These are phyloP conservation scores for Phoenix dactylifera DNA, from an alignment of 176 grass and related monocot genomes.

Conservation along the genomic window DNA sequence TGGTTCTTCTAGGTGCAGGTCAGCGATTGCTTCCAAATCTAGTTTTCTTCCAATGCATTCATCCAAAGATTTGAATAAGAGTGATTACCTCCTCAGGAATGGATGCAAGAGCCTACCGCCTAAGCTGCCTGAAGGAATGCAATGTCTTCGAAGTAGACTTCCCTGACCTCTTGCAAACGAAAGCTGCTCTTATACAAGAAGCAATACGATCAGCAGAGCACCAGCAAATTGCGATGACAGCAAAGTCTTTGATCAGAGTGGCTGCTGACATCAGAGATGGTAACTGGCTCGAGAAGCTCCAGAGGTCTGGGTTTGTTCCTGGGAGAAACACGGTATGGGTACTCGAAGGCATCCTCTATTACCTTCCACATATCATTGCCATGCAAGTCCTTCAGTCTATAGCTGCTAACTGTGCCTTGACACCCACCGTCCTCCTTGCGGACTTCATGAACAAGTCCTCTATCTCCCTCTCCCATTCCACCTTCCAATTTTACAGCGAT, in stretches of 20 bases:
- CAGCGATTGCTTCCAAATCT: background rate
- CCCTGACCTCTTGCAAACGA: constrained; percentile 61
- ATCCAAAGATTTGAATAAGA: too few species aligned
- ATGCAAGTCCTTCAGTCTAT: constrained; percentile 77
- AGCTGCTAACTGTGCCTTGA: constrained; percentile 26
- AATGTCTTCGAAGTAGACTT: constrained; percentile 87
- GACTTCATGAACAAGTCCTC: constrained; percentile 97
- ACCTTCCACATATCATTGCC: constrained; percentile 54
- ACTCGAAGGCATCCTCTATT: constrained; percentile 92
- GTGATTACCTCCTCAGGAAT: constrained; percentile 36
- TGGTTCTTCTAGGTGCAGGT: constrained; percentile 96
- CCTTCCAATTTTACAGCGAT: constrained; percentile 90
- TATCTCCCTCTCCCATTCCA: constrained; percentile 35
- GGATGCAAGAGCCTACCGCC: constrained; percentile 83
- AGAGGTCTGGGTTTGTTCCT: constrained; percentile 53
- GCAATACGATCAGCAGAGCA: constrained; percentile 36
- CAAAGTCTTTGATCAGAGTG: constrained; percentile 51
- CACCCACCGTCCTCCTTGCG: constrained; percentile 42
- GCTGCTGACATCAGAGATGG: constrained; percentile 54
- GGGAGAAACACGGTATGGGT: constrained; percentile 61
- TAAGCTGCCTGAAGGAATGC: constrained; percentile 67
- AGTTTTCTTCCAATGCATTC: too few species aligned
- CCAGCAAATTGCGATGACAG: constrained; percentile 37
- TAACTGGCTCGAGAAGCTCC: constrained; percentile 68
- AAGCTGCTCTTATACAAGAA: constrained; percentile 64